Percentiles rank a stretch among this genome's conserved stretches.
Conservation (phyloP, 2,329 filamentous ascomycete genomes). For the Colletotrichum falcatum region DNA sequence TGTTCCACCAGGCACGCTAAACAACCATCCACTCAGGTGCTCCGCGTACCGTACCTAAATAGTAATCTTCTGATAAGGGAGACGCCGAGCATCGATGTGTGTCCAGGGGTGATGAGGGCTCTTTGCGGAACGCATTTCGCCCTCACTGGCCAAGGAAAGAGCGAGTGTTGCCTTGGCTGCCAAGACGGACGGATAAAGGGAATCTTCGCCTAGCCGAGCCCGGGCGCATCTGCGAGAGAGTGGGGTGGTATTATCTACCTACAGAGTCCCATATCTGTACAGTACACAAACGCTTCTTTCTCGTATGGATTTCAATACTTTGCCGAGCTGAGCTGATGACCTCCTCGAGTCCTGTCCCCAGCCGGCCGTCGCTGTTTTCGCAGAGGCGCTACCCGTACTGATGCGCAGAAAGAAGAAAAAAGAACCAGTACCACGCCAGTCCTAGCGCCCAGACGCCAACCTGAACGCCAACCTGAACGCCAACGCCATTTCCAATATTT, state of each 20-base stretch:
- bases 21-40: background rate
- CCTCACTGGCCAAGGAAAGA: background rate
- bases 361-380: constrained; percentile 15
- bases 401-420: no score
- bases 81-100: background rate
- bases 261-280: no score
- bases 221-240: background rate
- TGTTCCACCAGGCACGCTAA: background rate
- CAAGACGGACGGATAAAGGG: constrained; percentile 34
- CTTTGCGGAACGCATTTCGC: background rate
- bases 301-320: no score
- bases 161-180: constrained; percentile 19
- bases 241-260: no score
- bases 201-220: background rate
- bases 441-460: constrained; percentile 7
- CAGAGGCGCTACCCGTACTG: constrained; percentile 9
- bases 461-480: constrained; percentile 11
- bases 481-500: constrained; percentile 5
- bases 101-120: constrained; percentile 4
- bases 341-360: background rate
- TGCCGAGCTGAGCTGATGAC: constrained; percentile 9
- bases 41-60: no score
- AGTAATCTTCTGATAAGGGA: constrained; percentile 2
- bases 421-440: no score
- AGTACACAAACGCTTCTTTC: background rate